Percentiles rank a stretch among this genome's conserved stretches.
Conservation (phyloP, 805 yeast species). For the Candida maesae region DNA sequence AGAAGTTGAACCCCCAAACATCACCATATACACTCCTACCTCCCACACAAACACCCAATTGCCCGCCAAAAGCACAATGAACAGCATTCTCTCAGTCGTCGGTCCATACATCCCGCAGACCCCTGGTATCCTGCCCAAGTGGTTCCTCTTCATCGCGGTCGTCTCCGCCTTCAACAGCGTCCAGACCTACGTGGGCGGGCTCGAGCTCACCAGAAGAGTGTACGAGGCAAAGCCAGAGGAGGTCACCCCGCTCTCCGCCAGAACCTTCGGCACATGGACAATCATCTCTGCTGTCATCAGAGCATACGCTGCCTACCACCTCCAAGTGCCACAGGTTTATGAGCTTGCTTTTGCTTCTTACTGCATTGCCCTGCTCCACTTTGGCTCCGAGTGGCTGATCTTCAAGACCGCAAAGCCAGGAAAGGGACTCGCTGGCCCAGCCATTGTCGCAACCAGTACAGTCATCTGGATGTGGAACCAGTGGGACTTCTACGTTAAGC, state of each 20-base stretch:
- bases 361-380: constrained; percentile 79
- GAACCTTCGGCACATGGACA: constrained; percentile 99
- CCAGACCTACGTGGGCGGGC: constrained; percentile 78
- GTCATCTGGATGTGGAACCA: constrained; percentile 78
- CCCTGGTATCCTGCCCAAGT: constrained; percentile 67
- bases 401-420: constrained; percentile 80
- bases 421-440: constrained; percentile 86
- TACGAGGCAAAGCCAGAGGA: constrained; percentile 62
- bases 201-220: constrained; percentile 72
- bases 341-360: constrained; percentile 78
- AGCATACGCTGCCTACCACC: constrained; percentile 79
- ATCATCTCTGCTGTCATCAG: constrained; percentile 80
- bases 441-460: constrained; percentile 72
- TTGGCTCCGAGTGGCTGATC: constrained; percentile 74
- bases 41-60: neutral
- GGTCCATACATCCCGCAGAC: constrained; percentile 36
- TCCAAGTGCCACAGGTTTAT: constrained; percentile 66
- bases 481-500: constrained; percentile 50
- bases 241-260: constrained; percentile 71
- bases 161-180: constrained; percentile 90
- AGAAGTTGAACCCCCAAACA: too few species aligned
- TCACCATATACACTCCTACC: too few species aligned
- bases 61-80: constrained; percentile 19
- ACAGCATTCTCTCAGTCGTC: constrained; percentile 31
- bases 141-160: constrained; percentile 76